Evolutionary conservation across 306 rosid genomes (phyloP).

Genomic region (Ormosia emarginata): DNA sequence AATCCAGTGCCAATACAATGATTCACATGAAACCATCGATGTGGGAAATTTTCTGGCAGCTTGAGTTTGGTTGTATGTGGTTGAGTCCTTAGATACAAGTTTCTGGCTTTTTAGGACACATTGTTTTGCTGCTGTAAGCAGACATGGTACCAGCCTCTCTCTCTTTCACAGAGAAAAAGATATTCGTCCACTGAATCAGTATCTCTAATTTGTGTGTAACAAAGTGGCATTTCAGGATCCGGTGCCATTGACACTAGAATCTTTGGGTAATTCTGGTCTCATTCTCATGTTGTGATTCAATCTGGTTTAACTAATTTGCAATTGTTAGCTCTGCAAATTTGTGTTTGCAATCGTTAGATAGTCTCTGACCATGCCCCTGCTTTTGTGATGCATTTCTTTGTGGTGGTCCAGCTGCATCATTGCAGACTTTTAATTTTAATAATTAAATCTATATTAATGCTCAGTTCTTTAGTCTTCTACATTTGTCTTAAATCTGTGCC

Average conservation of each 20-base stretch:
- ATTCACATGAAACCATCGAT: background rate
- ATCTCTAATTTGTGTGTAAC: background rate
- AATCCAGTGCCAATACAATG: background rate
- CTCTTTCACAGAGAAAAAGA: background rate
- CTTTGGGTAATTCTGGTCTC: background rate
- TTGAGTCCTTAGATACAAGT: background rate
- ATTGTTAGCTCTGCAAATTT: background rate
- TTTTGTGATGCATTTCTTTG: constrained; percentile 6
- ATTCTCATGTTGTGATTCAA: background rate
- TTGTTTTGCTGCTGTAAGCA: background rate
- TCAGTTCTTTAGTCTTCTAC: background rate
- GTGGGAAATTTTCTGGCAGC: background rate
- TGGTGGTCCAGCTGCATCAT: constrained; percentile 7
- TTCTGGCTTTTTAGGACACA: background rate
- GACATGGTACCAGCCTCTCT: background rate
- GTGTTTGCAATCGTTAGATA: background rate
- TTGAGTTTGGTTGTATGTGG: background rate
- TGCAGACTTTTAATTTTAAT: background rate
- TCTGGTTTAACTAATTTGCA: background rate
- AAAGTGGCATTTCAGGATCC: background rate
- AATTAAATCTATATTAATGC: background rate
- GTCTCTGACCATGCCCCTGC: background rate
- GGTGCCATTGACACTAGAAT: background rate
- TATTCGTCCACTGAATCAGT: background rate
- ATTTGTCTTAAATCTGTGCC: background rate